Evolutionary conservation across 176 grass and related monocot genomes (phyloP).

Genomic region (Lolium rigidum): DNA sequence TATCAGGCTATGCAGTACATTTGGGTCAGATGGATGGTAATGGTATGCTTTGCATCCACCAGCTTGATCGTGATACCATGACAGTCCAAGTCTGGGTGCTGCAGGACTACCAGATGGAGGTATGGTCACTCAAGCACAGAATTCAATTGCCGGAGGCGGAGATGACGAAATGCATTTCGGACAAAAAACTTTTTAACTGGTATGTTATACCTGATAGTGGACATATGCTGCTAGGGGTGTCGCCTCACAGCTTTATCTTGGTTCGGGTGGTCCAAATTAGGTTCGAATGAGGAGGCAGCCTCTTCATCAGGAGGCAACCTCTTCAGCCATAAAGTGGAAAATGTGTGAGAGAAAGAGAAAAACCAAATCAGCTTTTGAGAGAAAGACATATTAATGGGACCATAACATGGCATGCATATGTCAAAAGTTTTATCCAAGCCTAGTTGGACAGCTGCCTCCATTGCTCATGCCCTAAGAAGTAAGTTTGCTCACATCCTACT

Average conservation of each 20-base stretch:
- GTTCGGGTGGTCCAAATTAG: too few relatives aligned
- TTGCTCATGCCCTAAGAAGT: too few relatives aligned
- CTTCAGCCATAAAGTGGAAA: too few relatives aligned
- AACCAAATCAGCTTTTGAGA: too few relatives aligned
- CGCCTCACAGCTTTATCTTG: too few relatives aligned
- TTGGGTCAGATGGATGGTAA: neutral
- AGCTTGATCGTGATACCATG: neutral
- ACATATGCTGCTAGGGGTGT: neutral
- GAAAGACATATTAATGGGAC: too few relatives aligned
- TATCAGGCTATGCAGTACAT: rapidly evolving
- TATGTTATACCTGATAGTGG: neutral
- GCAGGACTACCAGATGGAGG: conserved; percentile 2
- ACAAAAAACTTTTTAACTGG: neutral
- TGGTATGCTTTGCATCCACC: neutral
- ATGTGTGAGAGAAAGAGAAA: too few relatives aligned
- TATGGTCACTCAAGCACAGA: neutral
- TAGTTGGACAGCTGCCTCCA: too few relatives aligned
- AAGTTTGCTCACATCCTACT: neutral
- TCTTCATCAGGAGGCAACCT: too few relatives aligned
- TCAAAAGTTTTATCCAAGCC: too few relatives aligned
- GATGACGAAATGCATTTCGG: neutral
- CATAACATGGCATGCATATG: too few relatives aligned
- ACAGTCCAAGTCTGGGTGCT: neutral
- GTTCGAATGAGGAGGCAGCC: too few relatives aligned
- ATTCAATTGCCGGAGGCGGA: neutral